A percentile compares a stretch with the other conserved stretches of the same genome.
phyloP scores from a whole-genome alignment of 202 grass and related monocot genomes.

The Eragrostis tef region DNA sequence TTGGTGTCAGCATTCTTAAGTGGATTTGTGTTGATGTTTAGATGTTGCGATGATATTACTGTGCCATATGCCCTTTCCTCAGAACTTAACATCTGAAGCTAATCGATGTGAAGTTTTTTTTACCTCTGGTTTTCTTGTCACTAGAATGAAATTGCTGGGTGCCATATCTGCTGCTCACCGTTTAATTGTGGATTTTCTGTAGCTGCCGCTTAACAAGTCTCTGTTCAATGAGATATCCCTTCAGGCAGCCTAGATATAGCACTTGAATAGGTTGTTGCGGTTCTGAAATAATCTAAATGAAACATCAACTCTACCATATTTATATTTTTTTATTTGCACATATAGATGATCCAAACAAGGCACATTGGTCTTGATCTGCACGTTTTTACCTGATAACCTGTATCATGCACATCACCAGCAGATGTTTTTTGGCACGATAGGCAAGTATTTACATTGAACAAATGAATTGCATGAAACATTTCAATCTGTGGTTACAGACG shows the following conservation, averaged over 20 bases:
- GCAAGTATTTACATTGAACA: conserved; percentile 48
- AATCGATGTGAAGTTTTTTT: background rate
- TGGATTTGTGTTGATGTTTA: conserved; percentile 41
- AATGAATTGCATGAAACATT: conserved; percentile 44
- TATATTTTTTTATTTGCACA: background rate
- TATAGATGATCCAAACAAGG: background rate
- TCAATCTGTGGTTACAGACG: conserved; percentile 43
- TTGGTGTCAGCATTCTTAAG: conserved; percentile 11
- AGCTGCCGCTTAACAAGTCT: background rate
- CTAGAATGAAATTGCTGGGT: background rate
- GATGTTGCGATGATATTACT: conserved; percentile 34
- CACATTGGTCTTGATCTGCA: background rate
- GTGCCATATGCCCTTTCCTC: background rate
- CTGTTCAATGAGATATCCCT: background rate
- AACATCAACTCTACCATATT: background rate
- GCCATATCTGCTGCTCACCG: background rate
- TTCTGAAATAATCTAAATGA: background rate
- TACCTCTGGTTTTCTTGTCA: background rate
- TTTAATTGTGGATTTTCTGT: background rate
- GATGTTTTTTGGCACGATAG: no score
- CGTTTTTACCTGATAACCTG: background rate
- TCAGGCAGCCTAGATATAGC: background rate
- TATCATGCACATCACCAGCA: background rate
- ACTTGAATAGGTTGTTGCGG: background rate
- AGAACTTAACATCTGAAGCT: background rate